phyloP scores from a whole-genome alignment of 2,329 filamentous ascomycete species.

The Didymella glomerata region DNA sequence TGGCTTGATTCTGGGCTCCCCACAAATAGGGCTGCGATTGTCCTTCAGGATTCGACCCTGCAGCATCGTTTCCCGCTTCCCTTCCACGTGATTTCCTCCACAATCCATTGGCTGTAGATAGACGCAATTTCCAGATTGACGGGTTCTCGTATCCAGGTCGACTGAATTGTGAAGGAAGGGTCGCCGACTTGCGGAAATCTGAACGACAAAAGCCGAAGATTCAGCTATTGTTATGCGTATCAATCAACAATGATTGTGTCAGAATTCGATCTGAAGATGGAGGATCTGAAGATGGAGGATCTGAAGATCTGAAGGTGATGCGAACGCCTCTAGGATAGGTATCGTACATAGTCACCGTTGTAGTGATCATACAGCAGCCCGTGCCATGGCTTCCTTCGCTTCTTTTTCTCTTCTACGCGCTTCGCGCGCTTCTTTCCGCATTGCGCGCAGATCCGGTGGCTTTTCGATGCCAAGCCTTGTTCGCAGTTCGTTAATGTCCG shows the following conservation, averaged over 20 bases:
- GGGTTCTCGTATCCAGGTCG: background rate
- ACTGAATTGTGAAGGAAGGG: background rate
- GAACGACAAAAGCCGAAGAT: background rate
- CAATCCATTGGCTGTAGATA: background rate
- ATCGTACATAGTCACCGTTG: conserved; percentile 23
- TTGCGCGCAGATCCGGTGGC: conserved; percentile 83
- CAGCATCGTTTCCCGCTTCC: background rate
- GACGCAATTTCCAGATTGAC: background rate
- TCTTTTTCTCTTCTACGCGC: conserved; percentile 72
- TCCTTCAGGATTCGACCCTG: conserved; percentile 2
- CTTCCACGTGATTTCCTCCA: background rate
- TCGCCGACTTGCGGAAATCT: background rate
- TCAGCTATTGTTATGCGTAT: background rate
- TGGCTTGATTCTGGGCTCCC: background rate
- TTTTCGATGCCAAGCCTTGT: conserved; percentile 81
- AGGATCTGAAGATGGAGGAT: background rate
- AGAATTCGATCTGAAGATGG: background rate
- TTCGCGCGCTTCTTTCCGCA: conserved; percentile 74
- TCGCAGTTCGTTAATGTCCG: conserved; percentile 79
- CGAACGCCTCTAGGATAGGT: conserved; percentile 16
- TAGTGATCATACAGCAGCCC: conserved; percentile 26
- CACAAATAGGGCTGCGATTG: conserved; percentile 2
- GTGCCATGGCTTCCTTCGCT: conserved; percentile 44
- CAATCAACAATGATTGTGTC: background rate
- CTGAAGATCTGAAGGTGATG: background rate